These are phyloP conservation scores for Avena sativa DNA, from an alignment of 176 grass and related monocot species.

Conservation along the genomic window DNA sequence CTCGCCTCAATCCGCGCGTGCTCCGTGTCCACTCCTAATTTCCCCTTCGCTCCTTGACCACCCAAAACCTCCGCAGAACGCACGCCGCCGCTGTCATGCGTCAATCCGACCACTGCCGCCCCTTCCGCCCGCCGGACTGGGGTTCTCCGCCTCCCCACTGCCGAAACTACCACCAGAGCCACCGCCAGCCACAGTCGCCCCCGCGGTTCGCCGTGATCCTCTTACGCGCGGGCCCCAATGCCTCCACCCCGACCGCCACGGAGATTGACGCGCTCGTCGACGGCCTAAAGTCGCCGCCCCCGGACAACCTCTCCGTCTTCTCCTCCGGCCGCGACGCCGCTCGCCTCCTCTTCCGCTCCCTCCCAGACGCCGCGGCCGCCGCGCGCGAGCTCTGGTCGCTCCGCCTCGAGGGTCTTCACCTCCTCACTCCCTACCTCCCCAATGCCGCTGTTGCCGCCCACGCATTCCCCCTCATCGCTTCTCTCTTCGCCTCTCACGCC, in stretches of 20 bases:
- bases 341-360: conserved; percentile 46
- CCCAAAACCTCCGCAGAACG: not conserved
- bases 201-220: conserved; percentile 52
- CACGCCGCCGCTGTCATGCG: conserved; percentile 34
- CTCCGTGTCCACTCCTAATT: not conserved
- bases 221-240: conserved; percentile 23
- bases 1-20: not conserved
- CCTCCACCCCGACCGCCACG: conserved; percentile 24
- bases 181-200: not conserved
- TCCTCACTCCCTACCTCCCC: conserved; percentile 42
- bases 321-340: conserved; percentile 52
- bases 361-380: conserved; percentile 55
- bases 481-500: conserved; percentile 61
- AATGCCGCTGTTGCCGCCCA: conserved; percentile 29
- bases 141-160: not conserved
- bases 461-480: conserved; percentile 51
- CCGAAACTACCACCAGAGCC: conserved; percentile 3
- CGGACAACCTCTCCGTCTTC: conserved; percentile 31
- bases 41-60: not conserved
- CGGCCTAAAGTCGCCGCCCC: conserved; percentile 27
- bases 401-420: conserved; percentile 75
- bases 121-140: conserved; percentile 49
- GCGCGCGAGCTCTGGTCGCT: conserved; percentile 63
- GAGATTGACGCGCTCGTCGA: conserved; percentile 62
- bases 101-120: conserved; percentile 38